Evolutionary conservation across 352 stramenopile species (phyloP).

Genomic region (Globisporangium heterothallicum): DNA sequence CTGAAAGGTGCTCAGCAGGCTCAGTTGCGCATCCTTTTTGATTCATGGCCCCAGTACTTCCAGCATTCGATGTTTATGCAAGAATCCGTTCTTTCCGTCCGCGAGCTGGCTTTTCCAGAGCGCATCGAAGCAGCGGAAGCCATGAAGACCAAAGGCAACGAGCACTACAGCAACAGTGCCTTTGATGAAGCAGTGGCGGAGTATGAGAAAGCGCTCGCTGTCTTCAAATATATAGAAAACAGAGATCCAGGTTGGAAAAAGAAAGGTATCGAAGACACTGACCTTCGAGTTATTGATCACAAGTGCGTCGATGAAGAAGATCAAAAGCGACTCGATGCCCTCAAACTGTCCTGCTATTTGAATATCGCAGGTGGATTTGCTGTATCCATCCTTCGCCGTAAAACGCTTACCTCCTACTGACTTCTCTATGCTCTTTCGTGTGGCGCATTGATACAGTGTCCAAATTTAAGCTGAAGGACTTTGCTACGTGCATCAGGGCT

Average conservation of each 20-base stretch:
- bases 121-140: constrained; percentile 44
- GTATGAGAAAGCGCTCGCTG: constrained; percentile 78
- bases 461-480: constrained; percentile 80
- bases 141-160: constrained; percentile 72
- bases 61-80: constrained; percentile 88
- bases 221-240: constrained; percentile 82
- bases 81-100: constrained; percentile 50
- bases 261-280: constrained; percentile 79
- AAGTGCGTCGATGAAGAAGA: constrained; percentile 39
- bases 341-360: constrained; percentile 72
- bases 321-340: constrained; percentile 35
- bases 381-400: neutral
- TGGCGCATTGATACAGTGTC: constrained; percentile 26
- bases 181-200: constrained; percentile 72
- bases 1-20: constrained; percentile 80
- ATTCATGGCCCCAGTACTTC: constrained; percentile 81
- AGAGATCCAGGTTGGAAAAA: constrained; percentile 81
- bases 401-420: neutral
- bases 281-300: constrained; percentile 57
- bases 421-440: neutral
- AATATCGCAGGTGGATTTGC: constrained; percentile 67
- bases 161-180: constrained; percentile 36
- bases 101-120: constrained; percentile 39
- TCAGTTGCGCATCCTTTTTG: constrained; percentile 62
- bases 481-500: constrained; percentile 42